phyloP scores from a whole-genome alignment of 1,284 basidiomycete species.

The Leccinum angustisporum region DNA sequence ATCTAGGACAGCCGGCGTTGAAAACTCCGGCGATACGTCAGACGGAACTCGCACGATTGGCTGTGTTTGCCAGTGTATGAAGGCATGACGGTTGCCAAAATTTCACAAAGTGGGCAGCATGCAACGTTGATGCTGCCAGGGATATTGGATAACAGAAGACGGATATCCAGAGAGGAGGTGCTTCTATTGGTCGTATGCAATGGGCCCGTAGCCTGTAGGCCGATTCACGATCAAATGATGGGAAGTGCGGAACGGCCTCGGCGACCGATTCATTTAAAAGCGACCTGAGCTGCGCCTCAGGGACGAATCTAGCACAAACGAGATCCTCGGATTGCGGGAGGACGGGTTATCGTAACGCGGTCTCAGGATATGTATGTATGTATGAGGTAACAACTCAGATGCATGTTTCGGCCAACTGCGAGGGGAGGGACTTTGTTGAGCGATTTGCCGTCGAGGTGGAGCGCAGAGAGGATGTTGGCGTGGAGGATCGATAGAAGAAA shows the following conservation, averaged over 20 bases:
- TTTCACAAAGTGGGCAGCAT: neutral
- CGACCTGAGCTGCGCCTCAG: slow-evolving; percentile 4
- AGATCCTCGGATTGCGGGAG: slow-evolving; percentile 25
- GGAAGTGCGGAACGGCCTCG: slow-evolving; percentile 10
- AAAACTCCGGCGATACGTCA: neutral
- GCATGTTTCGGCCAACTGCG: slow-evolving; percentile 10
- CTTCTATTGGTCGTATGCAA: slow-evolving; percentile 3
- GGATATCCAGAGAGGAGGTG: neutral
- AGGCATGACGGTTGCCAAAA: slow-evolving; percentile 3
- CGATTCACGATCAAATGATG: slow-evolving; percentile 25
- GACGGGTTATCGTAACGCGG: slow-evolving; percentile 1
- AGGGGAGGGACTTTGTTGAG: neutral
- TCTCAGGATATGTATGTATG: neutral
- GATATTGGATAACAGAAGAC: slow-evolving; percentile 8
- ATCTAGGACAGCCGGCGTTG: neutral
- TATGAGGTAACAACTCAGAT: slow-evolving; percentile 4
- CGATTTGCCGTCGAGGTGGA: slow-evolving; percentile 2
- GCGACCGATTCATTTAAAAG: slow-evolving; percentile 9
- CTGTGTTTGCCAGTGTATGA: neutral
- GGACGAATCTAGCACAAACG: slow-evolving; percentile 3
- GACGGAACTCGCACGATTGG: neutral
- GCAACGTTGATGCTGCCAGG: slow-evolving; percentile 1
- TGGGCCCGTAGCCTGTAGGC: neutral
- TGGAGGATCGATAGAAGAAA: slow-evolving; percentile 24
- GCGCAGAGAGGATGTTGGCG: neutral